phyloP scores from a whole-genome alignment of 2,329 filamentous ascomycete species.

The Acrodontium crateriforme region DNA sequence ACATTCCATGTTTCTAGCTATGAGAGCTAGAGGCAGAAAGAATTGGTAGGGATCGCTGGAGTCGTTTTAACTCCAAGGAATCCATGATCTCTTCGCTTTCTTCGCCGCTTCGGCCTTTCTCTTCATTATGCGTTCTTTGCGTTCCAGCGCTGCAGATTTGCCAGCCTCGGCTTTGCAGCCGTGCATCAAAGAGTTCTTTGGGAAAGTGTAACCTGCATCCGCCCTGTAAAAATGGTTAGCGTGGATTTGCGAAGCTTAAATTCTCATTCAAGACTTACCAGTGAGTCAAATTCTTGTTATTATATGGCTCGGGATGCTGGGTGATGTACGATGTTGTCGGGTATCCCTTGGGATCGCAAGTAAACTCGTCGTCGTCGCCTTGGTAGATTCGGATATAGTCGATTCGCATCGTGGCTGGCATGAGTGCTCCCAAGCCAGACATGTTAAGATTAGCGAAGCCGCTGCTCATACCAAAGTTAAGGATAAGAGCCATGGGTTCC shows the following conservation, averaged over 20 bases:
- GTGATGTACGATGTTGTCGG: slow-evolving; percentile 54
- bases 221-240: slow-evolving; percentile 18
- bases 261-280: slow-evolving; percentile 36
- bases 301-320: slow-evolving; percentile 46
- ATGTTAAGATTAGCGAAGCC: slow-evolving; percentile 51
- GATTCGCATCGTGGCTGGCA: slow-evolving; percentile 52
- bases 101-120: too few relatives aligned
- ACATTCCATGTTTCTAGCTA: too few relatives aligned
- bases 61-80: slow-evolving; percentile 9
- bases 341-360: slow-evolving; percentile 55
- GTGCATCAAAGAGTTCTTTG: slow-evolving; percentile 47
- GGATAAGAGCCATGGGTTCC: slow-evolving; percentile 53
- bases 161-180: slow-evolving; percentile 29
- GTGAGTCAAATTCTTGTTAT: slow-evolving; percentile 48
- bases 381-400: slow-evolving; percentile 62
- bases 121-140: slow-evolving; percentile 7
- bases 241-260: slow-evolving; percentile 3
- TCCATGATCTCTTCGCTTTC: slow-evolving; percentile 8
- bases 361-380: slow-evolving; percentile 41
- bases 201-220: slow-evolving; percentile 43
- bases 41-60: too few relatives aligned
- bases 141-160: slow-evolving; percentile 3
- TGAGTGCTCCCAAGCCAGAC: slow-evolving; percentile 37
- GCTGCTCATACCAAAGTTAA: slow-evolving; percentile 58
- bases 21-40: too few relatives aligned